phyloP scores from a whole-genome alignment of 371 early-diverging fungal genomes.

The Mucor mucedo region DNA sequence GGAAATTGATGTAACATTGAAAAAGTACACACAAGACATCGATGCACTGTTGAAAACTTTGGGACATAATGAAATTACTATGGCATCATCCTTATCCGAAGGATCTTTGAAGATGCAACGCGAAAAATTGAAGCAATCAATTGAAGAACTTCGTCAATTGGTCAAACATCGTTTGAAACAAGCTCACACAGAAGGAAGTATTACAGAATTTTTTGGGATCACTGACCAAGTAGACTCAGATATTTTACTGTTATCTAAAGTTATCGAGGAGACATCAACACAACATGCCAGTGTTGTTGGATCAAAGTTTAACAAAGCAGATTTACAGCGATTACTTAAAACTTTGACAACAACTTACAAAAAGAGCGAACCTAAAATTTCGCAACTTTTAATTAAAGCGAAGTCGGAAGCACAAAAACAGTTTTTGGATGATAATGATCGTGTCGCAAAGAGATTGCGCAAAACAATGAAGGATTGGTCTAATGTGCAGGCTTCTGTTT shows the following conservation, averaged over 20 bases:
- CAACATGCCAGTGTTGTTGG: slow-evolving; percentile 42
- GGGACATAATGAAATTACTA: slow-evolving; percentile 5
- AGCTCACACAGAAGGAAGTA: slow-evolving; percentile 49
- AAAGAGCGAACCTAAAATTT: slow-evolving; percentile 32
- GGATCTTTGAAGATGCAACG: slow-evolving; percentile 41
- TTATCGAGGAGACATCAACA: slow-evolving; percentile 42
- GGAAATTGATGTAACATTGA: slow-evolving; percentile 40
- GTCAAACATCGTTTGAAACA: slow-evolving; percentile 44
- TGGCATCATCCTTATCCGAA: slow-evolving; percentile 32
- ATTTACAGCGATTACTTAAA: slow-evolving; percentile 52
- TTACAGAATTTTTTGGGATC: slow-evolving; percentile 49
- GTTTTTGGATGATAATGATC: slow-evolving; percentile 47
- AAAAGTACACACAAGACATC: slow-evolving; percentile 34
- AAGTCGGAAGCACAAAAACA: slow-evolving; percentile 48
- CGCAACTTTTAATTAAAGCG: slow-evolving; percentile 31
- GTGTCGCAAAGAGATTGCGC: slow-evolving; percentile 52
- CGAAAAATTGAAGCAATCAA: slow-evolving; percentile 29
- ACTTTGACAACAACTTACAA: slow-evolving; percentile 42
- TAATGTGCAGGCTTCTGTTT: slow-evolving; percentile 34
- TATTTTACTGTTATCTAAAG: slow-evolving; percentile 33
- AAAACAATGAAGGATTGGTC: slow-evolving; percentile 54
- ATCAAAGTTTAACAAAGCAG: slow-evolving; percentile 47
- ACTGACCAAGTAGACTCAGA: slow-evolving; percentile 49
- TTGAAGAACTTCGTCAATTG: slow-evolving; percentile 40
- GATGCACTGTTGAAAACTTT: slow-evolving; percentile 31